phyloP scores from a whole-genome alignment of 208 protist species.

The Acanthamoeba castellanii region DNA sequence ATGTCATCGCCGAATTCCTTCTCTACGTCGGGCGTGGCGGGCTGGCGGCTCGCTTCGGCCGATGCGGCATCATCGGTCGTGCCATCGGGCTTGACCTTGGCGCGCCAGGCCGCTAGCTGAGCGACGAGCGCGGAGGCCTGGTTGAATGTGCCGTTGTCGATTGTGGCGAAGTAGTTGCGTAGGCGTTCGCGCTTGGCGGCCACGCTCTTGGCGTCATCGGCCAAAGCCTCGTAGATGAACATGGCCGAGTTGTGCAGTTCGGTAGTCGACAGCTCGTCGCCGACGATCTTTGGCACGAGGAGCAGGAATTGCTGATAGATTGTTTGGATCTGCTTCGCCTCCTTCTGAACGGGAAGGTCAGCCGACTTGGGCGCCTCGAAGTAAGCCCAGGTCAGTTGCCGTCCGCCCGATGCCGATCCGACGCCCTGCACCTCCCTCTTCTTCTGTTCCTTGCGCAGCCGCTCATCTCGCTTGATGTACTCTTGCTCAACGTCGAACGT shows the following conservation, averaged over 20 bases:
- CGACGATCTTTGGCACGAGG: constrained; percentile 43
- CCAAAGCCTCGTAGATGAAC: constrained; percentile 57
- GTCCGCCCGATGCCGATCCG: background rate
- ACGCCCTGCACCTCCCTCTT: background rate
- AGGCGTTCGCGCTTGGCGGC: constrained; percentile 32
- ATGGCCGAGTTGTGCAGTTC: constrained; percentile 55
- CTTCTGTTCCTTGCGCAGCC: constrained; percentile 1
- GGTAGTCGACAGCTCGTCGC: constrained; percentile 25
- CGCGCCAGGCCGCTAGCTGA: constrained; percentile 7
- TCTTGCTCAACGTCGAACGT: constrained; percentile 50
- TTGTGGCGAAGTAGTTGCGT: constrained; percentile 46
- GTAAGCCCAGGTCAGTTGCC: constrained; percentile 23
- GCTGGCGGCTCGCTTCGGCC: background rate
- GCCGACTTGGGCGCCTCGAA: constrained; percentile 16
- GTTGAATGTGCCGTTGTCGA: constrained; percentile 40
- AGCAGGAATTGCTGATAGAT: constrained; percentile 48
- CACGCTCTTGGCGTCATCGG: background rate
- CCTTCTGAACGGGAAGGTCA: background rate
- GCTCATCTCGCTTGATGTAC: constrained; percentile 9
- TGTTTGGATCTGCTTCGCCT: background rate
- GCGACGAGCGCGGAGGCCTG: constrained; percentile 12
- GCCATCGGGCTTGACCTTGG: background rate
- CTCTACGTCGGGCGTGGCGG: background rate
- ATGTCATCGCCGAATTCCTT: constrained; percentile 64
- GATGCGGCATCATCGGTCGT: background rate